Base-by-base conservation (phyloP, 495 filamentous ascomycete species). In the Apodospora peruviana region DNA sequence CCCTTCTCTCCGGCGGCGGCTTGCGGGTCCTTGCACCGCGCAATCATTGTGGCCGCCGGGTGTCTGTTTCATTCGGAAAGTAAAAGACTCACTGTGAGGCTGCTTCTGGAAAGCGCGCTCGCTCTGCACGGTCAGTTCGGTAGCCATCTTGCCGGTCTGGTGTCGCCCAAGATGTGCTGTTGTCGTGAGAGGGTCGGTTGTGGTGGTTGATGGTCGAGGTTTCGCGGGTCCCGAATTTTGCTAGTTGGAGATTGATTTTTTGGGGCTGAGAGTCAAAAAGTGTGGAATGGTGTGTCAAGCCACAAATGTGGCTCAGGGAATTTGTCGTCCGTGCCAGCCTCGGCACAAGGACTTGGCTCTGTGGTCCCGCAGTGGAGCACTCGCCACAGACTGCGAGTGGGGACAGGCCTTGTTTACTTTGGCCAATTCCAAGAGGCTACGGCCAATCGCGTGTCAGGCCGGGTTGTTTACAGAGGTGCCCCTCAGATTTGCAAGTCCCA, bases 71-170 rank as follows among this genome's bases (percentile, higher is more conserved):
- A 38, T 14, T 17, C 11, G 11, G 32, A 11, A n/a, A 19, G 21
- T 34, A 17, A 22, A 40, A 52, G 46, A 66, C 64, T 62, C 53
- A 66, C 64, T 95, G 76, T 99, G 94, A 66, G 93, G 94, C 83
- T 98, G 91, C 83, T 96, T 96, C 74, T 95, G 90, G 85, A 84
- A 96, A 78, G 90, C 90, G 75, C 90, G 89, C 85, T 96, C 90
- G 67, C 87, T 90, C 82, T 95, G 90, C 72, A 96, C 90, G 71
- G 86, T 95, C 75, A 96, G 82, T 83, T 95, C 90, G 79, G 90
- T 96, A 69, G 90, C 90, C 90, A 95, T 96, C 76, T 75, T 86
- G 84, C 79, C 82, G 85, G 81, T 76, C 60, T 49, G 36, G 60
- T 47, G 53, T 54, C 48, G 58, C 51, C 57, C 52, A 52, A 58